Conservation (phyloP, 116 monocot species). For the Iris pallida region DNA sequence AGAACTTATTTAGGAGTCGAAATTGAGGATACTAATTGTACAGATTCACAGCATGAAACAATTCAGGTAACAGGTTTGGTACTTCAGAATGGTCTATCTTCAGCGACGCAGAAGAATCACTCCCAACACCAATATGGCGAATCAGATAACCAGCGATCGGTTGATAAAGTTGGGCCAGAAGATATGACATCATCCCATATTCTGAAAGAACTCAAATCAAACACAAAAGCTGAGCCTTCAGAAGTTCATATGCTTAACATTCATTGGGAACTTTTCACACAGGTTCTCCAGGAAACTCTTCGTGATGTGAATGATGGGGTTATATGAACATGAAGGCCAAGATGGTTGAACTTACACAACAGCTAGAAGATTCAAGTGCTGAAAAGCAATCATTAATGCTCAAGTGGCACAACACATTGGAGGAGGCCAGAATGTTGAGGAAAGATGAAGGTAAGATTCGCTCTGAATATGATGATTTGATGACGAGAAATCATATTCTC, state of each 20-base stretch:
- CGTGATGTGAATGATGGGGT: constrained; percentile 27
- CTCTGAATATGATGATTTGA: constrained; percentile 49
- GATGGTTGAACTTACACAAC: constrained; percentile 36
- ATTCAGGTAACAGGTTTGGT: constrained; percentile 9
- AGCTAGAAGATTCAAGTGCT: constrained; percentile 41
- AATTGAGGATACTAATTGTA: constrained; percentile 1
- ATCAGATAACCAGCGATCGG: constrained; percentile 3
- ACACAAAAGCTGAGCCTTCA: constrained; percentile 45
- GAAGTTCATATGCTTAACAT: constrained; percentile 41
- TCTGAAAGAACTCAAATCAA: constrained; percentile 15
- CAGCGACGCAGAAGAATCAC: not conserved
- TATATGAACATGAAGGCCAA: constrained; percentile 34
- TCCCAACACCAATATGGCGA: not conserved
- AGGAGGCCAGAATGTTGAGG: constrained; percentile 36
- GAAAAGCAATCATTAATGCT: constrained; percentile 36
- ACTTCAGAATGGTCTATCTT: not conserved
- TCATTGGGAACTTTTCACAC: constrained; percentile 50
- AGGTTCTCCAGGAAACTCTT: constrained; percentile 59
- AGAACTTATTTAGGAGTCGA: constrained; percentile 12
- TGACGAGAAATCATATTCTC: constrained; percentile 38
- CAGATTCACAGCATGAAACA: constrained; percentile 6
- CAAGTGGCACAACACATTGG: constrained; percentile 33
- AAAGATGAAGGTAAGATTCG: constrained; percentile 41
- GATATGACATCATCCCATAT: constrained; percentile 16
- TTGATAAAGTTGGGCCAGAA: constrained; percentile 15